Evolutionary conservation across 805 yeast genomes (phyloP), one percentile per base, ranked within the genome.

Genomic region (Osmozyma mogii): DNA sequence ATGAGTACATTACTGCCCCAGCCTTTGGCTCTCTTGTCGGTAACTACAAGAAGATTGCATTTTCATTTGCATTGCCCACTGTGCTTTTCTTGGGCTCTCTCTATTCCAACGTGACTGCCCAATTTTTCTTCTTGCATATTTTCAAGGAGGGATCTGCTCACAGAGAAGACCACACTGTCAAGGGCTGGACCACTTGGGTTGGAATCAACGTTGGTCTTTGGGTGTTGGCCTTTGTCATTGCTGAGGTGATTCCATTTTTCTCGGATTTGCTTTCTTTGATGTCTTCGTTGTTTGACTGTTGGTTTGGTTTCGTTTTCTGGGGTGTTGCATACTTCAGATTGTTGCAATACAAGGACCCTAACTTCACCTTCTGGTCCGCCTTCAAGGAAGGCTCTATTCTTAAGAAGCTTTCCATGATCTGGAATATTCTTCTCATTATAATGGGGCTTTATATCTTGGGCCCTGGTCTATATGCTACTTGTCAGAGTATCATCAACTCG

Each of bases 251-350:
- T 41, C 81, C 81, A n/a, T 73, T 74, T 48, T 74, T 74, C 50
- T 62, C 72, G 16, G 79, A 73, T 41, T 50, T 74, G 36, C 54
- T 74, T 19, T 63, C 77, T 3, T 52, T 74, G 41, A 72, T 74
- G 78, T 67, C 73, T 9, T 72, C 81, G 2, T 53, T 75, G 29
- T 74, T 74, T 43, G 80, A 74, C 47, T 72, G 79, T 47, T 75
- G 78, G 76, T 75, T 74, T 40, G 80, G 80, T 0, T 74, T 72
- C 41, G 70, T 73, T 5, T 74, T 73, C 41, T 74, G 80, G 80
- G 71, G 77, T 10, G 65, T 70, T 17, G 79, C 80, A 0, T 74
- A 49, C 47, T 62, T 70, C 45, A 61, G 65, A 41, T 52, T 72
- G 39, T 59, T 58, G 37, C 52, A 54, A 29, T 34, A 41, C 13